Evolutionary conservation across 192 early-diverging fungal species (phyloP).

Genomic region (Allomyces arbusculus): DNA sequence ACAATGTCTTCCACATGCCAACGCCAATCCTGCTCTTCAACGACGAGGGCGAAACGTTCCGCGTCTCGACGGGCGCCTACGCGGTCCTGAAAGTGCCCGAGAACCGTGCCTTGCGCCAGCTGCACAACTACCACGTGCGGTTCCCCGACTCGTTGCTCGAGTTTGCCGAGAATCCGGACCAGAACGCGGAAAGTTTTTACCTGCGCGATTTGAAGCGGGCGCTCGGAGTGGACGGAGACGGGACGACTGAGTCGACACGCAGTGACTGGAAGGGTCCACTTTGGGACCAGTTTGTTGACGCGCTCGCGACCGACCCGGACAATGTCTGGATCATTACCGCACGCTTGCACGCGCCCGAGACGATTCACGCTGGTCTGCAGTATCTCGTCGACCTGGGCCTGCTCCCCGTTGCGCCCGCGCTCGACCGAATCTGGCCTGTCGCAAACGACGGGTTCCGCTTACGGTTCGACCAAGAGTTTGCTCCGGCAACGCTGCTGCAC

Average conservation of each 20-base stretch:
- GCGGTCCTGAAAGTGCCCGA: neutral
- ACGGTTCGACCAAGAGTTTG: neutral
- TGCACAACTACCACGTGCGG: neutral
- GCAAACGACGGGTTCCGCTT: neutral
- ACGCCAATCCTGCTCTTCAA: neutral
- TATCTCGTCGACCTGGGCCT: neutral
- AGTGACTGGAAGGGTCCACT: neutral
- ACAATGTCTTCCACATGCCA: neutral
- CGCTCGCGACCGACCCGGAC: neutral
- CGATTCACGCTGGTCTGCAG: neutral
- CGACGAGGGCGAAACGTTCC: neutral
- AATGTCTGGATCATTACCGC: neutral
- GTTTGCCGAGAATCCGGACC: neutral
- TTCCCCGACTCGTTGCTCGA: neutral
- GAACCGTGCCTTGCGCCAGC: neutral
- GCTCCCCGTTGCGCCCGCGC: neutral
- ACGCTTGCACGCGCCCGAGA: neutral
- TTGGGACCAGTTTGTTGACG: neutral
- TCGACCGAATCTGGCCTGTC: neutral
- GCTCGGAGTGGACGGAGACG: neutral
- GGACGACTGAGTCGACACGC: too few relatives aligned
- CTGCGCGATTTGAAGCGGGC: neutral
- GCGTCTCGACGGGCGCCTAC: neutral
- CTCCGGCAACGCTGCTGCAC: neutral
- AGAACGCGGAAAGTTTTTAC: neutral